Conservation (phyloP, 257 asterid species). For the Scutellaria baicalensis region DNA sequence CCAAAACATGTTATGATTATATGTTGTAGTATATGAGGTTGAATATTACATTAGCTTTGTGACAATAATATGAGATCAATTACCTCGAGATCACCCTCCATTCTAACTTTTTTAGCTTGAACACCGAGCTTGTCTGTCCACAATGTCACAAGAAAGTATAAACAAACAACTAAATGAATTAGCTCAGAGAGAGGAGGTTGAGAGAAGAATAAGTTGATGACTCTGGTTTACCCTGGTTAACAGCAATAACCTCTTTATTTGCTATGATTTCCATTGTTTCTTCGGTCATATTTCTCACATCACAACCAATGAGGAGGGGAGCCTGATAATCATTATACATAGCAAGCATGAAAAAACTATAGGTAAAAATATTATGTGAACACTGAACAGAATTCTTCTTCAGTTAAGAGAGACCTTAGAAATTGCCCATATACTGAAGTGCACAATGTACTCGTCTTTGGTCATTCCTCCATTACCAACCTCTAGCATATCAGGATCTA, state of each 20-base stretch:
- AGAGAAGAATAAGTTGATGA: not conserved
- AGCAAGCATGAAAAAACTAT: not conserved
- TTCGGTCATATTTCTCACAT: conserved; percentile 50
- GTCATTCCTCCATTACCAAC: conserved; percentile 98
- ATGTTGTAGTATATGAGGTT: not conserved
- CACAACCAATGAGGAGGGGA: conserved; percentile 88
- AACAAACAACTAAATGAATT: not conserved
- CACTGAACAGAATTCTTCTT: not conserved
- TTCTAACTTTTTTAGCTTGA: conserved; percentile 82
- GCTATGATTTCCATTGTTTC: conserved; percentile 54
- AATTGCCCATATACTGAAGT: conserved; percentile 87
- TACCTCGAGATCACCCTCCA: conserved; percentile 86
- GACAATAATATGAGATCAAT: not conserved
- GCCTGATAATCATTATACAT: conserved; percentile 33
- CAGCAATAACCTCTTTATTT: conserved; percentile 67
- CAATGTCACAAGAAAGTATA: not conserved
- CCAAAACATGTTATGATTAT: not conserved
- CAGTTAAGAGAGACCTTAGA: conserved; percentile 51
- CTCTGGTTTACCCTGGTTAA: conserved; percentile 59
- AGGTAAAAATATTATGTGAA: not conserved
- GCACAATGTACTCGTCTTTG: conserved; percentile 66
- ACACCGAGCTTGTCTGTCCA: conserved; percentile 62
- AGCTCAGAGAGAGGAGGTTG: not conserved
- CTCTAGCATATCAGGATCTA: conserved; percentile 98
- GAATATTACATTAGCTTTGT: not conserved